Evolutionary conservation across 164 flowering plant genomes (phyloP).

Genomic region (Macadamia integrifolia): DNA sequence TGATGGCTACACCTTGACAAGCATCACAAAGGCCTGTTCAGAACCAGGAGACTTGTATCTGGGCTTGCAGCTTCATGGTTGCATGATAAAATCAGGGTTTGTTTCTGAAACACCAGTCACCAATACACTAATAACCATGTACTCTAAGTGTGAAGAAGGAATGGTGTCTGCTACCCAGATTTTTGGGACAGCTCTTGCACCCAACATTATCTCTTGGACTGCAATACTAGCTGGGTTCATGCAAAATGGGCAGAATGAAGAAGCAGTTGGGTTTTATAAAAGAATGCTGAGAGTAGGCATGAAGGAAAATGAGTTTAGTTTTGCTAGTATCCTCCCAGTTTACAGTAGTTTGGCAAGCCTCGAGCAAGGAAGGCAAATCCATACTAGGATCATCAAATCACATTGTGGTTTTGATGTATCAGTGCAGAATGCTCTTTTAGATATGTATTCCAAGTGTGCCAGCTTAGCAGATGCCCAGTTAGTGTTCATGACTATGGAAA

Average conservation of each 20-base stretch:
- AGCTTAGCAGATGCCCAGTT: conserved; percentile 23
- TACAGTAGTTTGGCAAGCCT: conserved; percentile 25
- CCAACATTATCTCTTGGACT: conserved; percentile 28
- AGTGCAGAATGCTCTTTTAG: conserved; percentile 32
- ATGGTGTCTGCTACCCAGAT: conserved; percentile 14
- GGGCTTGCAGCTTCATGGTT: conserved; percentile 25
- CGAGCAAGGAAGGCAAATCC: conserved; percentile 29
- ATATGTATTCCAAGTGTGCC: conserved; percentile 33
- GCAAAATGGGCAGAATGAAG: conserved; percentile 23
- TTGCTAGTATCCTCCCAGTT: conserved; percentile 25
- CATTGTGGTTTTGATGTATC: conserved; percentile 11
- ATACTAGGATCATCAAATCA: conserved; percentile 23
- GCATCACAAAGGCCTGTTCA: conserved; percentile 19
- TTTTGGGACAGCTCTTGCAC: conserved; percentile 13
- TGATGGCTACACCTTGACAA: conserved; percentile 29
- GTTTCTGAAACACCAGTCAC: conserved; percentile 21
- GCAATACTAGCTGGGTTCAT: conserved; percentile 22
- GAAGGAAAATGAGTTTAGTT: conserved; percentile 29
- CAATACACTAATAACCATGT: conserved; percentile 29
- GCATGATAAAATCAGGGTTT: conserved; percentile 19
- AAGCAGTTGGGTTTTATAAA: conserved; percentile 21
- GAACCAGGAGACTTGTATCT: conserved; percentile 17
- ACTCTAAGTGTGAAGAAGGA: conserved; percentile 24
- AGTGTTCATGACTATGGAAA: conserved; percentile 26
- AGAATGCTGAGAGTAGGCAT: conserved; percentile 22